Evolutionary conservation across 768 basidiomycete species (phyloP), one percentile per base, ranked within the genome.

Genomic region (Phanerochaete sordida): DNA sequence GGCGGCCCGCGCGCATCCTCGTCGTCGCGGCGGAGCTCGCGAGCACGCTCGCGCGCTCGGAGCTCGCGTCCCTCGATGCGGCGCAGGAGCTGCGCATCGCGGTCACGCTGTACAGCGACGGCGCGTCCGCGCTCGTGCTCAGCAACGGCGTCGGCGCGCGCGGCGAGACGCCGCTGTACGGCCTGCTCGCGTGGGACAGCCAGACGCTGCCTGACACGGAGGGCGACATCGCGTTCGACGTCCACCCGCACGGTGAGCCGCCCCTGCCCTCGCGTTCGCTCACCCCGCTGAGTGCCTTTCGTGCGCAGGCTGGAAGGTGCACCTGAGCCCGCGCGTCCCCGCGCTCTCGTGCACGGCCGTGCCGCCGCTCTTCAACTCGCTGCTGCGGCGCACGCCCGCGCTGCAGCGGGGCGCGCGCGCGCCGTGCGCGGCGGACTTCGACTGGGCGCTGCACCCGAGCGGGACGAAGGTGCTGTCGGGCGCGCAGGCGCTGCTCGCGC

Each of bases 51-150:
- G 53, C 44, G 21, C 53, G 60, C 3, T 56, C 60, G 3, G 60
- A 61, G 48, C 48, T 61, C 24, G 60, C 48, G 31, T 31, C 30
- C 24, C 27, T 61, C n/a, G 19, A 48, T 45, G n/a, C 44, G 35
- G 23, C 23, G 47, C 60, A 61, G 44, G 54, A 61, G 31, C 53
- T 61, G 6, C 21, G 47, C 3, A 54, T 61, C 28, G 45, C 45
- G n/a, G 55, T 56, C 30, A 56, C 60, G 26, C 60, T 56, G 6
- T 61, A 56, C 60, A 56, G 53, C 39, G 60, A 61, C 39, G 60
- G 53, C 47, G 60, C 54, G 9, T 48, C 60, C 13, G 60, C 60
- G 54, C 46, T 61, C 30, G 54, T 61, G 2, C 46, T 61, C 11
- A 56, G 54, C 56, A 61, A 61, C 55, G 33, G 54, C 48, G 21